These are phyloP conservation scores for Epichloe scottii DNA, from an alignment of 2,329 filamentous ascomycete species.

Conservation along the genomic window DNA sequence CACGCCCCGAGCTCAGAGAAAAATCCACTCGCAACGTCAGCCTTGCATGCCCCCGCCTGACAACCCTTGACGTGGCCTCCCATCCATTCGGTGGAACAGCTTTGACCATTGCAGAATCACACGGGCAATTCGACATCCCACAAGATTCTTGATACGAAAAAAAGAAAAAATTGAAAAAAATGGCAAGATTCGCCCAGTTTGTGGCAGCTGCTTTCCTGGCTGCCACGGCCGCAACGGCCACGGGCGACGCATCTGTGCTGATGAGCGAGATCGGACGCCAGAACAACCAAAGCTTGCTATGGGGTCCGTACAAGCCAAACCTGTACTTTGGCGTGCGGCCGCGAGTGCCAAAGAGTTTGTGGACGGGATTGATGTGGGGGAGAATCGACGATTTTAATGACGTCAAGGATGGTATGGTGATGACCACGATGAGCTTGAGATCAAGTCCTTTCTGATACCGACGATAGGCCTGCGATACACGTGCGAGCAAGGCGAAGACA, in stretches of 20 bases:
- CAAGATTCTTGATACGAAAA: background rate
- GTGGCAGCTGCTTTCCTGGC: slow-evolving; percentile 17
- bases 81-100: background rate
- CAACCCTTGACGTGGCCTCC: slow-evolving; percentile 4
- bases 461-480: slow-evolving; percentile 72
- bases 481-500: slow-evolving; percentile 88
- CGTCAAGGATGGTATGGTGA: slow-evolving; percentile 54
- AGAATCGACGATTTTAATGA: slow-evolving; percentile 67
- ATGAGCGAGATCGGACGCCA: slow-evolving; percentile 36
- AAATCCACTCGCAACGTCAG: slow-evolving; percentile 9
- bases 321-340: slow-evolving; percentile 87
- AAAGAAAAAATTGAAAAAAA: slow-evolving; percentile 9
- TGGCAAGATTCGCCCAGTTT: slow-evolving; percentile 21
- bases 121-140: background rate
- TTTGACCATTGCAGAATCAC: background rate
- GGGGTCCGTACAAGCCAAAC: slow-evolving; percentile 91
- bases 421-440: too few relatives aligned
- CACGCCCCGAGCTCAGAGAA: slow-evolving; percentile 10
- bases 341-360: slow-evolving; percentile 66
- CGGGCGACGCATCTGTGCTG: slow-evolving; percentile 25
- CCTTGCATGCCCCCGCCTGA: slow-evolving; percentile 10
- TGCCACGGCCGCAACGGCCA: slow-evolving; percentile 14
- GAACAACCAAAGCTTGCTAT: slow-evolving; percentile 78
- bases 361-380: slow-evolving; percentile 78
- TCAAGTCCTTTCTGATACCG: too few relatives aligned